Evolutionary conservation across 257 asterid genomes (phyloP).

Genomic region (Forsythia viridissima): DNA sequence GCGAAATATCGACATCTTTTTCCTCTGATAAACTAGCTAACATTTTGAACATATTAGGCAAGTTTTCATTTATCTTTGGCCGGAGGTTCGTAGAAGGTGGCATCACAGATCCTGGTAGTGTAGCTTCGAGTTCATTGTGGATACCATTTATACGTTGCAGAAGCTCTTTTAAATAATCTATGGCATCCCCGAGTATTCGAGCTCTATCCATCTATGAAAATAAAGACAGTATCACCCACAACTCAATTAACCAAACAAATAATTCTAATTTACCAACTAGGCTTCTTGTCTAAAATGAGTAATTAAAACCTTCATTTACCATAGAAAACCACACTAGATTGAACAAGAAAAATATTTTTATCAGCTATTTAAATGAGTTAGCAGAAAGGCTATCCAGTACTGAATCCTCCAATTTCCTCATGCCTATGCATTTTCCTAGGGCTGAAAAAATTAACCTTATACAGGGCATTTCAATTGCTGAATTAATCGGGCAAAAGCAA

Average conservation of each 20-base stretch:
- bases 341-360: background rate
- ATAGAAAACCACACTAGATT: background rate
- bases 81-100: conserved; percentile 58
- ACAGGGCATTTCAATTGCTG: background rate
- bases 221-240: background rate
- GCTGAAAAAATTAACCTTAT: background rate
- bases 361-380: background rate
- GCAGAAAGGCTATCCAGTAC: background rate
- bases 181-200: conserved; percentile 86
- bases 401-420: background rate
- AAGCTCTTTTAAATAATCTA: conserved; percentile 82
- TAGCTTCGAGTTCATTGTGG: conserved; percentile 77
- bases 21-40: no score
- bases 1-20: no score
- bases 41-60: no score
- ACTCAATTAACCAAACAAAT: background rate
- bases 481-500: background rate
- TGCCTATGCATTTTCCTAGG: background rate
- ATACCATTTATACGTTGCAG: conserved; percentile 82
- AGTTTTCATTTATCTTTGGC: no score
- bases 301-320: background rate
- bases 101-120: conserved; percentile 54
- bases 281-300: background rate
- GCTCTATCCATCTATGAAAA: conserved; percentile 83
- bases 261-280: background rate